Evolutionary conservation across 257 asterid genomes (phyloP).

Genomic region (Solanum ahanhuiri): DNA sequence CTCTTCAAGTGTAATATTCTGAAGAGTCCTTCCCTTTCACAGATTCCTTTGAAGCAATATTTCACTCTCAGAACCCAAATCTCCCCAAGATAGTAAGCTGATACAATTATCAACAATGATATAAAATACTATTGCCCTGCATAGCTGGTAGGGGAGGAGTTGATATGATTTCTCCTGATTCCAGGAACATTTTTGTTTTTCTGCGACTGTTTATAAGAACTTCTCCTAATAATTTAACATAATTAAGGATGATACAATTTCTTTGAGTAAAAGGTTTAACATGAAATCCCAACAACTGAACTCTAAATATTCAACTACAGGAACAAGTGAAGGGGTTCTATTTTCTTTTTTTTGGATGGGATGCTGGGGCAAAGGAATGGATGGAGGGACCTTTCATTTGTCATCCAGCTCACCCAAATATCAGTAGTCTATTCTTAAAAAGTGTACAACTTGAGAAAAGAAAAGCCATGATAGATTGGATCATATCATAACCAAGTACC

Average conservation of each 20-base stretch:
- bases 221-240: neutral
- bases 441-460: neutral
- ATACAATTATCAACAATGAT: neutral
- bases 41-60: neutral
- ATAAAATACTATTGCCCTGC: neutral
- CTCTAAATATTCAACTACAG: neutral
- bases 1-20: neutral
- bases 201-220: neutral
- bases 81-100: neutral
- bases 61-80: neutral
- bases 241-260: neutral
- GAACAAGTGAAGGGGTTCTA: neutral
- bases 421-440: neutral
- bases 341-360: neutral
- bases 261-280: neutral
- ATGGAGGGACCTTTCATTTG: neutral
- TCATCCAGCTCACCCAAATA: neutral
- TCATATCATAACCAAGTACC: neutral
- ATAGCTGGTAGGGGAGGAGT: neutral
- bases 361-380: neutral
- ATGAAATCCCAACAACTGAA: neutral
- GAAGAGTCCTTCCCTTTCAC: neutral
- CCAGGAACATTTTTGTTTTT: neutral
- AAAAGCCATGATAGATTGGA: neutral
- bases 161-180: neutral